These are phyloP conservation scores for Euphorbia lathyris DNA, from an alignment of 345 rosid genomes.

Conservation along the genomic window DNA sequence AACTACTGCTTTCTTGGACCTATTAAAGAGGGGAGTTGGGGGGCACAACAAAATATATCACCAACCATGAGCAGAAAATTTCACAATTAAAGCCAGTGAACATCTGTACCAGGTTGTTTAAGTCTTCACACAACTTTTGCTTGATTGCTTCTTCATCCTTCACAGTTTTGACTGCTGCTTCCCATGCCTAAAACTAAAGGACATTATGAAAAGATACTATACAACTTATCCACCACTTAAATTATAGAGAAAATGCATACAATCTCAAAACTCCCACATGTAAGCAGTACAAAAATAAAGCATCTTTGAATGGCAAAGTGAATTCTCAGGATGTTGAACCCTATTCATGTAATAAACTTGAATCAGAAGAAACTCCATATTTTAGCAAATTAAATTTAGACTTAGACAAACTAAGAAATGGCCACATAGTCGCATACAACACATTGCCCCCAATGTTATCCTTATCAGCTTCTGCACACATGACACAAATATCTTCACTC, in stretches of 20 bases:
- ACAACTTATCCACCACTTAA: background rate
- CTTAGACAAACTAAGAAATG: background rate
- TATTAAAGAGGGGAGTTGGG: conserved; percentile 20
- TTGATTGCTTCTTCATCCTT: conserved; percentile 75
- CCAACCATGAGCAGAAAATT: background rate
- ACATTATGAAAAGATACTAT: conserved; percentile 6
- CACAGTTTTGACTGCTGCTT: conserved; percentile 59
- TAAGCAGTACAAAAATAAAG: background rate
- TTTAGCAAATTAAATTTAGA: background rate
- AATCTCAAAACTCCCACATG: conserved; percentile 2
- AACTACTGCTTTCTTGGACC: conserved; percentile 78
- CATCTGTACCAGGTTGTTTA: conserved; percentile 61
- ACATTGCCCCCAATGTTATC: background rate
- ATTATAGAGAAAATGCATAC: background rate
- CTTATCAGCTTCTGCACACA: background rate
- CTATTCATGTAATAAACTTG: background rate
- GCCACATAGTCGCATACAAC: background rate
- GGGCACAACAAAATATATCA: conserved; percentile 7
- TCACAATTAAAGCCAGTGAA: conserved; percentile 14
- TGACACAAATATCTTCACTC: background rate
- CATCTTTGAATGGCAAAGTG: background rate
- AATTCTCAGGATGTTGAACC: background rate
- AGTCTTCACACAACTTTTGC: conserved; percentile 78
- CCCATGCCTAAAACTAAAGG: conserved; percentile 47
- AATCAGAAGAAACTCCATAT: background rate